Base-by-base conservation (phyloP, 169 alveolate genomes). In the Cyclospora cayetanensis region DNA sequence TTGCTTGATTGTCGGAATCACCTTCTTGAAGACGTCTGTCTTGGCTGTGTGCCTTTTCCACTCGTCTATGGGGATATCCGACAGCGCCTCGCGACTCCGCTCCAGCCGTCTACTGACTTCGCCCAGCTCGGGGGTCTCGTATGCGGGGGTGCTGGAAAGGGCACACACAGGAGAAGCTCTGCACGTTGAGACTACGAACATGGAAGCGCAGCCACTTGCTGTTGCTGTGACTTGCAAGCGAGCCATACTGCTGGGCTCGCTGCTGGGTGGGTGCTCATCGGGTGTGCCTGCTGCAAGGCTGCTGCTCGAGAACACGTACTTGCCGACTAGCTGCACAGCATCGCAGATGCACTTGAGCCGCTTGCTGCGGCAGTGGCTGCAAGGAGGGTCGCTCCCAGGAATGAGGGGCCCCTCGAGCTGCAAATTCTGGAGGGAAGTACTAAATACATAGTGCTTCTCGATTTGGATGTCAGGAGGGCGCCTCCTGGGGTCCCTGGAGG, bases 1-100 rank as follows among this genome's bases (percentile, higher is more conserved):
- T 34, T 86, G 53, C n/a, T 46, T 27, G 12, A 65, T 41, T 18
- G 83, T 53, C 4, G 88, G 77, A 35, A 91, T 27, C 42, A 82
- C 91, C 7, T 29, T 31, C 65, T 77, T 80, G 50, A 46, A 41
- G 25, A 76, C 35, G 27, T 77, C 90, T 4, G 94, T 92, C 42
- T 55, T 41, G 27, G 65, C 25, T n/a, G 94, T 92, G 55, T 77
- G 91, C 1, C 82, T 34, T 70, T 92, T 92, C 94, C 94, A 92
- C 80, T 74, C 82, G n/a, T 55, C 86, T 27, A 92, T 68, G 50
- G 90, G 90, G 1, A 92, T 39, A 1, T 46, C 41, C 60, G 83
- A 80, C 35, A 92, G 74, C 18, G 53, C 37, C 20, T 27, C 35
- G 46, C 91, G 82, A 7, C 76, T 42, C 70, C 27, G n/a, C 46